Evolutionary conservation across 176 grass and related monocot genomes (phyloP).

Genomic region (Typha latifolia): DNA sequence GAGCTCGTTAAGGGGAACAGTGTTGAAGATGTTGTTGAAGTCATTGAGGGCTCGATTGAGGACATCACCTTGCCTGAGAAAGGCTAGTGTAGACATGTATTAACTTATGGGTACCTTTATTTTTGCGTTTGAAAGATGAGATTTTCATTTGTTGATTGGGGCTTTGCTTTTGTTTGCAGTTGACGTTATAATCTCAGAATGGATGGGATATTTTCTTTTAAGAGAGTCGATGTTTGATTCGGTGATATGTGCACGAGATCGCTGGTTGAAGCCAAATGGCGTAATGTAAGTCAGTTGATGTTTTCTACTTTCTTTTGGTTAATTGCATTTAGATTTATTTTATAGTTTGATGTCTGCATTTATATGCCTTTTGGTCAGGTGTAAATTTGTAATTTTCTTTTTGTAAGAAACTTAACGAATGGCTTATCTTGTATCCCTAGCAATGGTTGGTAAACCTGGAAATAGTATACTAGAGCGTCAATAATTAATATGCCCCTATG

Average conservation of each 20-base stretch:
- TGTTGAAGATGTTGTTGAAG: slow-evolving; percentile 61
- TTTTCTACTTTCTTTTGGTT: neutral
- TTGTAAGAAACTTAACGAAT: no score
- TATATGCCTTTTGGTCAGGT: neutral
- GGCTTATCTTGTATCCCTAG: no score
- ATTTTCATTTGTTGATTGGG: neutral
- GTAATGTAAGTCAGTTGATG: slow-evolving; percentile 49
- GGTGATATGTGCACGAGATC: slow-evolving; percentile 83
- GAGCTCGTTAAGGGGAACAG: slow-evolving; percentile 69
- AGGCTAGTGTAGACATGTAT: slow-evolving; percentile 29
- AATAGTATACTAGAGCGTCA: no score
- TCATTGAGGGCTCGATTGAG: slow-evolving; percentile 89
- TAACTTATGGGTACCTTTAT: neutral
- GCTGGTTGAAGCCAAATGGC: slow-evolving; percentile 89
- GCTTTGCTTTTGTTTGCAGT: slow-evolving; percentile 35
- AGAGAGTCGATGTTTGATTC: slow-evolving; percentile 99
- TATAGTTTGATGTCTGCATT: neutral
- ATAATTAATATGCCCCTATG: no score
- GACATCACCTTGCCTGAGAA: slow-evolving; percentile 72
- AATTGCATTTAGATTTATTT: neutral
- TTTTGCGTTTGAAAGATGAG: neutral
- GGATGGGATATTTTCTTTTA: slow-evolving; percentile 99
- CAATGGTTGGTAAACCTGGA: no score
- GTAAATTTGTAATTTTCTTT: no score
- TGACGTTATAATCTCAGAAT: slow-evolving; percentile 97